phyloP scores from a whole-genome alignment of 345 rosid species.

The Hibiscus mutabilis region DNA sequence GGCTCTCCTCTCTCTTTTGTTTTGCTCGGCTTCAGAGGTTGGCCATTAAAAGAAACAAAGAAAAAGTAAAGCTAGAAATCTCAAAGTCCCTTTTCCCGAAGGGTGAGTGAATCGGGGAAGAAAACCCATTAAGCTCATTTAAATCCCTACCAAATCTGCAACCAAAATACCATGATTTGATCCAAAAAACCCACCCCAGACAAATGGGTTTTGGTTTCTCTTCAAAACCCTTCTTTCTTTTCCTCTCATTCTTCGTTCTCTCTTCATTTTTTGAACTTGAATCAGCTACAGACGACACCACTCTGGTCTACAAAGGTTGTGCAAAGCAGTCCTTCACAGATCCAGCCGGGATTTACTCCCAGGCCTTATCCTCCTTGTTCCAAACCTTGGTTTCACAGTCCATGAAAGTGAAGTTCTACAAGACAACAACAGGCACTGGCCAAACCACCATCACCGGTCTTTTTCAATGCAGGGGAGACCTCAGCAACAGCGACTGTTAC shows the following conservation, averaged over 20 bases:
- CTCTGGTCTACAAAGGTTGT: conserved; percentile 87
- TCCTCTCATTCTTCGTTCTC: conserved; percentile 19
- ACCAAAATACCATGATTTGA: conserved; percentile 47
- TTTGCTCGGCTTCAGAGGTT: neutral
- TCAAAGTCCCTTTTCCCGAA: neutral
- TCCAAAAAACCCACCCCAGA: conserved; percentile 25
- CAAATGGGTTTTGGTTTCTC: conserved; percentile 41
- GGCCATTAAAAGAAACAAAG: neutral
- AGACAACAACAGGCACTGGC: conserved; percentile 71
- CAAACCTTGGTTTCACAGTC: conserved; percentile 80
- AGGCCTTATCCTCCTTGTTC: conserved; percentile 78
- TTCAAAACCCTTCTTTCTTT: conserved; percentile 29
- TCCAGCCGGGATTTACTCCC: conserved; percentile 77
- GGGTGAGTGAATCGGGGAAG: neutral
- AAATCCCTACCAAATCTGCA: conserved; percentile 10
- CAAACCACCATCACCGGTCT: conserved; percentile 76
- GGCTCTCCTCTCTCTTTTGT: conserved; percentile 15
- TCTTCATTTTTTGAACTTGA: conserved; percentile 30
- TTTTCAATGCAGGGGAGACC: conserved; percentile 94
- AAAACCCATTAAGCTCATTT: conserved; percentile 17
- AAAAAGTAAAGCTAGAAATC: neutral
- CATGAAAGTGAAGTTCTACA: conserved; percentile 70
- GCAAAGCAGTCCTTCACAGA: conserved; percentile 69
- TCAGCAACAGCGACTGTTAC: conserved; percentile 67
- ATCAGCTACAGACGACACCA: conserved; percentile 52